These are phyloP conservation scores for Hanseniaspora clermontiae DNA, from an alignment of 805 yeast genomes.

Conservation along the genomic window DNA sequence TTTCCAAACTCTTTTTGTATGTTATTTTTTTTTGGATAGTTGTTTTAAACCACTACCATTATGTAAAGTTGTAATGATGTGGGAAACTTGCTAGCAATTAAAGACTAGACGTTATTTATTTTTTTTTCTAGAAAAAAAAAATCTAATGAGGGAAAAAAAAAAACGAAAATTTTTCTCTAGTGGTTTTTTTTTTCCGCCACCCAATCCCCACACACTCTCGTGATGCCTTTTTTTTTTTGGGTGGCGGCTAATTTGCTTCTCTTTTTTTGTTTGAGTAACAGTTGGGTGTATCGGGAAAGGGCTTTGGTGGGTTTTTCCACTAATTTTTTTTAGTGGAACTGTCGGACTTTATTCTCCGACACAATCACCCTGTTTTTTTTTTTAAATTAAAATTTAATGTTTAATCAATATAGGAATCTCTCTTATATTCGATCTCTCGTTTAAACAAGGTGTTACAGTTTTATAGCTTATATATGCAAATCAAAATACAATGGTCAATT, in stretches of 20 bases:
- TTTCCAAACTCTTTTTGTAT: not conserved
- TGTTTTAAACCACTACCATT: too few relatives aligned
- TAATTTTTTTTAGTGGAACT: not conserved
- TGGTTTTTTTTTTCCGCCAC: too few relatives aligned
- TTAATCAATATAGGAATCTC: not conserved
- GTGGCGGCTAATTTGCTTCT: not conserved
- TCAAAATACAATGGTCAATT: constrained; percentile 18
- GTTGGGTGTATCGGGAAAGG: not conserved
- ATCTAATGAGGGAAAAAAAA: not conserved
- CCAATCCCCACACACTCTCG: not conserved
- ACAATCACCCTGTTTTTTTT: not conserved
- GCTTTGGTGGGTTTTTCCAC: too few relatives aligned
- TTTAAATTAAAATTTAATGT: too few relatives aligned
- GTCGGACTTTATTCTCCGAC: not conserved
- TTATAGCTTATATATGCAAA: too few relatives aligned
- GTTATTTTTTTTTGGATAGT: not conserved
- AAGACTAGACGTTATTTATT: not conserved
- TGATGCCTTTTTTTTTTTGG: not conserved
- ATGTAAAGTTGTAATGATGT: too few relatives aligned
- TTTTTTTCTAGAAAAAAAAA: not conserved
- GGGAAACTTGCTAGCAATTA: too few relatives aligned
- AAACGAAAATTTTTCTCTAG: not conserved
- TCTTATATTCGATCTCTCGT: not conserved
- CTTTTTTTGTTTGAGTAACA: too few relatives aligned
- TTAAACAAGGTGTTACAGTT: too few relatives aligned